phyloP scores from a whole-genome alignment of 306 rosid species.

The Dalbergia cultrata region DNA sequence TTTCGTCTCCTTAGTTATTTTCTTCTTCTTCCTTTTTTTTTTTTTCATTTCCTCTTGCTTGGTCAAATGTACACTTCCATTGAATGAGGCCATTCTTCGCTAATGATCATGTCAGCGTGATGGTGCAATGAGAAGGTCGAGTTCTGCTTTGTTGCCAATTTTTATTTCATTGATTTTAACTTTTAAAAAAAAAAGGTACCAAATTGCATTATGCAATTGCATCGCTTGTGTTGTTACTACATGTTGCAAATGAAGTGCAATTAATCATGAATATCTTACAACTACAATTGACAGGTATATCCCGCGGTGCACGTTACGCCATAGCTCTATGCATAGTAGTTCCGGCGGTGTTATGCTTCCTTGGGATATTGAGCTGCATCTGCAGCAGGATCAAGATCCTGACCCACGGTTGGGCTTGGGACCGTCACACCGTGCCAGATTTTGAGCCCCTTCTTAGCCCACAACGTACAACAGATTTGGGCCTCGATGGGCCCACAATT shows the following conservation, averaged over 20 bases:
- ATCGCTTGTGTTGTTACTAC: too few relatives aligned
- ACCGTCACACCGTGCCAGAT: conserved; percentile 44
- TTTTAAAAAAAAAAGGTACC: too few relatives aligned
- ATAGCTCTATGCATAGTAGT: conserved; percentile 61
- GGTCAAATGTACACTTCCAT: too few relatives aligned
- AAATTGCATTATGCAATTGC: too few relatives aligned
- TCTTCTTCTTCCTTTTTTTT: too few relatives aligned
- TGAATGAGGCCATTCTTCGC: too few relatives aligned
- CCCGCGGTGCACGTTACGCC: conserved; percentile 57
- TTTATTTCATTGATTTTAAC: too few relatives aligned
- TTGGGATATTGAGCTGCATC: conserved; percentile 54
- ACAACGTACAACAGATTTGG: conserved; percentile 41
- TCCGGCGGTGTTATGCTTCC: conserved; percentile 51
- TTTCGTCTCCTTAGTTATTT: too few relatives aligned
- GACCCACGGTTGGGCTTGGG: conserved; percentile 38
- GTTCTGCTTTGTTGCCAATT: too few relatives aligned
- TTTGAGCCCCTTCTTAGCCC: conserved; percentile 50
- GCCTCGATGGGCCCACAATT: conserved; percentile 68
- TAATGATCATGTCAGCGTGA: too few relatives aligned
- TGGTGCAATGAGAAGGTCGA: too few relatives aligned
- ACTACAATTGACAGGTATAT: conserved; percentile 57
- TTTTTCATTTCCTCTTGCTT: too few relatives aligned
- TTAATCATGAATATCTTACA: not conserved
- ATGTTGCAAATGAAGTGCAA: not conserved
- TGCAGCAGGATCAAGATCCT: conserved; percentile 37